Percentiles rank a stretch among this genome's conserved stretches.
Evolutionary conservation across 192 early-diverging fungal genomes (phyloP).

Genomic region (Glomus cerebriforme): DNA sequence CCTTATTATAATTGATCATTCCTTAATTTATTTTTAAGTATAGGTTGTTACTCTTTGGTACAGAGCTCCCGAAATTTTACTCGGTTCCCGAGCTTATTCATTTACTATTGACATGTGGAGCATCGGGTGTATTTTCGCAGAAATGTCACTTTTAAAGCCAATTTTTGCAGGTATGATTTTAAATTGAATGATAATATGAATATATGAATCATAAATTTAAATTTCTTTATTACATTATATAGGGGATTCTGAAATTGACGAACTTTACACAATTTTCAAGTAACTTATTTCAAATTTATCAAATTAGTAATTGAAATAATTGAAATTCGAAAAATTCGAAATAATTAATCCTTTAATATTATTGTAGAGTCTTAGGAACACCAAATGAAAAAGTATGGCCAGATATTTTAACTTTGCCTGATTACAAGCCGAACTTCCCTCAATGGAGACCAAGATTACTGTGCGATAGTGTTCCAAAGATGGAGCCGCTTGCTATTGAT

Average conservation of each 20-base stretch:
- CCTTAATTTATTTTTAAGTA: not conserved
- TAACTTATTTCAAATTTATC: slow-evolving; percentile 62
- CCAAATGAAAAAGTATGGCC: slow-evolving; percentile 70
- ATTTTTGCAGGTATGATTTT: slow-evolving; percentile 82
- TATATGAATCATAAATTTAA: not conserved
- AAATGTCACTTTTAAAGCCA: slow-evolving; percentile 79
- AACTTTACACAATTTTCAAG: slow-evolving; percentile 87
- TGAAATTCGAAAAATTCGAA: too few species aligned
- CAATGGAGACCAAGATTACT: slow-evolving; percentile 60
- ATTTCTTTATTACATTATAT: not conserved
- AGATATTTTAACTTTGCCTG: slow-evolving; percentile 49
- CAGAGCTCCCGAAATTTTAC: slow-evolving; percentile 90
- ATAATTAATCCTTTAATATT: not conserved
- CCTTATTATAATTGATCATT: too few species aligned
- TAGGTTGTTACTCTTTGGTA: slow-evolving; percentile 93
- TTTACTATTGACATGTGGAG: slow-evolving; percentile 98
- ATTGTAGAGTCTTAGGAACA: slow-evolving; percentile 61
- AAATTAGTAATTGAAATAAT: slow-evolving; percentile 69
- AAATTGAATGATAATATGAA: not conserved
- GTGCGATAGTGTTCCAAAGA: slow-evolving; percentile 66
- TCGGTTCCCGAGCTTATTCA: slow-evolving; percentile 87
- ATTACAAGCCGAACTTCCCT: slow-evolving; percentile 55
- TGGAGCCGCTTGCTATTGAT: slow-evolving; percentile 66
- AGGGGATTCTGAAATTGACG: slow-evolving; percentile 88
- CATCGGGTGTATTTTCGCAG: slow-evolving; percentile 96